phyloP scores from a whole-genome alignment of 305 asterid genomes.

The Plantago rigida region DNA sequence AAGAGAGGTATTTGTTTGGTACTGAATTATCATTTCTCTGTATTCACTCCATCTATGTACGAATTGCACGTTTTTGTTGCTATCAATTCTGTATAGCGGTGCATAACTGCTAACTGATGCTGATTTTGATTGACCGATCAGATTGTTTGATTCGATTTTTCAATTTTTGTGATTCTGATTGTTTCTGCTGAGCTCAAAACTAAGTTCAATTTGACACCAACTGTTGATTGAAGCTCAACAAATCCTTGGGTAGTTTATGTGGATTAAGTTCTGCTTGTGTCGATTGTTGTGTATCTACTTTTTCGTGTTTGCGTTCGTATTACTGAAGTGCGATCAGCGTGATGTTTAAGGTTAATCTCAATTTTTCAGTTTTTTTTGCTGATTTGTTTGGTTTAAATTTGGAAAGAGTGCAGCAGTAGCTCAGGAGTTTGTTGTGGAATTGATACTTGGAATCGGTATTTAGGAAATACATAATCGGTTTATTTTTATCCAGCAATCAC shows the following conservation, averaged over 20 bases:
- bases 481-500: not conserved
- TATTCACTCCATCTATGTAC: no score
- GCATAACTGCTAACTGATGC: not conserved
- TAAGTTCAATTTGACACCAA: not conserved
- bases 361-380: not conserved
- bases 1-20: no score
- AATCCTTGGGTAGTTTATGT: not conserved
- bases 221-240: not conserved
- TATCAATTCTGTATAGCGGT: not conserved
- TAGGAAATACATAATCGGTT: not conserved
- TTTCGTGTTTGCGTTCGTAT: no score
- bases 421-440: not conserved
- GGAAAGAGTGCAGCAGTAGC: not conserved
- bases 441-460: not conserved
- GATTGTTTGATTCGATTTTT: slow-evolving; percentile 1
- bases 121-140: not conserved
- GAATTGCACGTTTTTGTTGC: not conserved
- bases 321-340: not conserved
- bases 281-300: no score
- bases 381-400: not conserved
- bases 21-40: no score
- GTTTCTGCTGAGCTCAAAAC: not conserved
- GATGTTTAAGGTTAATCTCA: not conserved
- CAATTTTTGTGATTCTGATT: not conserved
- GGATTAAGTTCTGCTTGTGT: not conserved